phyloP scores from a whole-genome alignment of 352 stramenopile genomes.

The Globisporangium takayamanum region DNA sequence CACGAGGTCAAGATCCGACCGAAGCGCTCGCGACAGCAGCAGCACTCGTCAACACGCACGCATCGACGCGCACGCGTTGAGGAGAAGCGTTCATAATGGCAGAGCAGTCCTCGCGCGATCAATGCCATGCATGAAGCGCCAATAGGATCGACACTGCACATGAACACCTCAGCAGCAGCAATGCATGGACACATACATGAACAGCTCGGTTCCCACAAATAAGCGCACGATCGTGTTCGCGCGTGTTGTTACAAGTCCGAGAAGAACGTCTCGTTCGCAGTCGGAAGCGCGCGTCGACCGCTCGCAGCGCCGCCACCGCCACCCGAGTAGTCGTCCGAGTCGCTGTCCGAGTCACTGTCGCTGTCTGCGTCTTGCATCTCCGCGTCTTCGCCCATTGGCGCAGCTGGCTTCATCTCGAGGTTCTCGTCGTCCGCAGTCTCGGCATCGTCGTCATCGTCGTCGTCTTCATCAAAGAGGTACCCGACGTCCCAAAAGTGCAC shows the following conservation, averaged over 20 bases:
- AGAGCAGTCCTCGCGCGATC: background rate
- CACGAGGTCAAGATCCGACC: no score
- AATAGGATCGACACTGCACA: background rate
- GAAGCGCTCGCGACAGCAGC: no score
- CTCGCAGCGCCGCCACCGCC: slow-evolving; percentile 12
- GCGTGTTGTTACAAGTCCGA: slow-evolving; percentile 55
- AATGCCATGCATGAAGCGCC: background rate
- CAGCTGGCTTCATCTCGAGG: slow-evolving; percentile 18
- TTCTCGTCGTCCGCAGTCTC: slow-evolving; percentile 42
- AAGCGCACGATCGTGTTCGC: slow-evolving; percentile 3
- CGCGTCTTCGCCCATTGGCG: slow-evolving; percentile 24
- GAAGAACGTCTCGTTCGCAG: slow-evolving; percentile 76
- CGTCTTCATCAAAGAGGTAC: slow-evolving; percentile 89
- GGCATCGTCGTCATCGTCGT: slow-evolving; percentile 61
- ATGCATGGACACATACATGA: background rate
- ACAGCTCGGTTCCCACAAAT: background rate
- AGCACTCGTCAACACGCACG: no score
- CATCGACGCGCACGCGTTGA: no score
- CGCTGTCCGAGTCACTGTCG: slow-evolving; percentile 58
- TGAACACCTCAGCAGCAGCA: background rate
- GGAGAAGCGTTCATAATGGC: no score
- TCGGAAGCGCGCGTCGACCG: slow-evolving; percentile 52
- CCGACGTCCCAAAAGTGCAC: slow-evolving; percentile 95
- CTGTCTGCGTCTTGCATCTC: slow-evolving; percentile 88
- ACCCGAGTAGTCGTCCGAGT: slow-evolving; percentile 24